Evolutionary conservation across 352 stramenopile species (phyloP).

Genomic region (Phytophthora citricola): DNA sequence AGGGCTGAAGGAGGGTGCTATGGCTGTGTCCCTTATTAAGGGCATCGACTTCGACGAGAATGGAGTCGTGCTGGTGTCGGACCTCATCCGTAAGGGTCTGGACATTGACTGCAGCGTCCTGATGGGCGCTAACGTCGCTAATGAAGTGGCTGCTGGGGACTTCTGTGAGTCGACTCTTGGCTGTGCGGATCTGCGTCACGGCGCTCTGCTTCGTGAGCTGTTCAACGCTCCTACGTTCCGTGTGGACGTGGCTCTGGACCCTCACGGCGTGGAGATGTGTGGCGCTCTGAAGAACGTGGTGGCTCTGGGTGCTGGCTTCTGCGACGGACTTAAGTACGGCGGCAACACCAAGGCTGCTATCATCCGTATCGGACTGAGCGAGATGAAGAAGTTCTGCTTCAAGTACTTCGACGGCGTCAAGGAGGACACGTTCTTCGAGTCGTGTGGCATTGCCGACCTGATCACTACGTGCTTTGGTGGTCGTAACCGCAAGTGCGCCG

Average conservation of each 20-base stretch:
- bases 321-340: slow-evolving; percentile 94
- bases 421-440: slow-evolving; percentile 96
- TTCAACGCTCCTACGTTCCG: slow-evolving; percentile 92
- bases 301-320: slow-evolving; percentile 96
- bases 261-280: slow-evolving; percentile 95
- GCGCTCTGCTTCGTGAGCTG: slow-evolving; percentile 71
- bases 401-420: slow-evolving; percentile 95
- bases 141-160: slow-evolving; percentile 95
- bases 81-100: slow-evolving; percentile 89
- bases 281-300: slow-evolving; percentile 98
- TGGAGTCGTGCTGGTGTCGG: slow-evolving; percentile 85
- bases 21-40: slow-evolving; percentile 94
- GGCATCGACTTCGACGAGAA: slow-evolving; percentile 90
- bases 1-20: slow-evolving; percentile 64
- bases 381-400: slow-evolving; percentile 96
- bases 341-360: slow-evolving; percentile 99
- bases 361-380: slow-evolving; percentile 93
- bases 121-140: slow-evolving; percentile 98
- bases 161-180: slow-evolving; percentile 98
- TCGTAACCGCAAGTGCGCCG: slow-evolving; percentile 96
- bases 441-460: slow-evolving; percentile 96
- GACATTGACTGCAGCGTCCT: slow-evolving; percentile 92
- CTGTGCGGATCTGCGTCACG: slow-evolving; percentile 77
- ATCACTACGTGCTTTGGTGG: slow-evolving; percentile 99
- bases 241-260: slow-evolving; percentile 94